phyloP scores from a whole-genome alignment of 257 asterid genomes.

The Gynochthodes officinalis region DNA sequence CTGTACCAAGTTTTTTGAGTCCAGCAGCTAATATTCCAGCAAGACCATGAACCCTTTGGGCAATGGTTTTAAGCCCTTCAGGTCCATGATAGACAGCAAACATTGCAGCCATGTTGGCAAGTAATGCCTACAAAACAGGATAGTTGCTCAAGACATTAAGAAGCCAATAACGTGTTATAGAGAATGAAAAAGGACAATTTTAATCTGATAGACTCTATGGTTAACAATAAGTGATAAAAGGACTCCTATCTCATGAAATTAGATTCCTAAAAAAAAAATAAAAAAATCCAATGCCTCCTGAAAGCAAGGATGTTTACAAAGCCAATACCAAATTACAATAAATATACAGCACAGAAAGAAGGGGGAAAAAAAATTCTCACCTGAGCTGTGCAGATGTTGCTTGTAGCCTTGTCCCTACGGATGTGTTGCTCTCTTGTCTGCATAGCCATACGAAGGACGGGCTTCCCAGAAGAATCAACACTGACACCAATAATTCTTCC shows the following conservation, averaged over 20 bases:
- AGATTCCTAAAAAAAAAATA: not conserved
- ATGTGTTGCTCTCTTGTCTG: constrained; percentile 99
- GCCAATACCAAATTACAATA: not conserved
- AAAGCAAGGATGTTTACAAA: not conserved
- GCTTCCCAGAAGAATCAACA: constrained; percentile 90
- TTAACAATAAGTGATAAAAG: not conserved
- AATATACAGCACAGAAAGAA: not conserved
- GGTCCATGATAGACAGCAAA: constrained; percentile 99
- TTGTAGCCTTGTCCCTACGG: constrained; percentile 96
- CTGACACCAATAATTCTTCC: constrained; percentile 98
- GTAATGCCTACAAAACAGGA: constrained; percentile 67
- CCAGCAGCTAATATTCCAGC: constrained; percentile 84
- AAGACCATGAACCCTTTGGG: constrained; percentile 92
- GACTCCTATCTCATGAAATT: not conserved
- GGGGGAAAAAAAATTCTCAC: constrained; percentile 28
- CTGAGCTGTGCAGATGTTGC: constrained; percentile 99
- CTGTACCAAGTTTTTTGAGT: constrained; percentile 79
- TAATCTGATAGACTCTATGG: not conserved
- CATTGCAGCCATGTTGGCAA: constrained; percentile 99
- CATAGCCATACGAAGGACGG: constrained; percentile 99
- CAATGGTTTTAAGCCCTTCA: constrained; percentile 89
- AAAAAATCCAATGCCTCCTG: not conserved
- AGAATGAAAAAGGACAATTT: not conserved
- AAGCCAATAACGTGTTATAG: not conserved
- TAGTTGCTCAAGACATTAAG: constrained; percentile 1